Conservation (phyloP, 2,329 filamentous ascomycete species). For the Alternaria consortialis region DNA sequence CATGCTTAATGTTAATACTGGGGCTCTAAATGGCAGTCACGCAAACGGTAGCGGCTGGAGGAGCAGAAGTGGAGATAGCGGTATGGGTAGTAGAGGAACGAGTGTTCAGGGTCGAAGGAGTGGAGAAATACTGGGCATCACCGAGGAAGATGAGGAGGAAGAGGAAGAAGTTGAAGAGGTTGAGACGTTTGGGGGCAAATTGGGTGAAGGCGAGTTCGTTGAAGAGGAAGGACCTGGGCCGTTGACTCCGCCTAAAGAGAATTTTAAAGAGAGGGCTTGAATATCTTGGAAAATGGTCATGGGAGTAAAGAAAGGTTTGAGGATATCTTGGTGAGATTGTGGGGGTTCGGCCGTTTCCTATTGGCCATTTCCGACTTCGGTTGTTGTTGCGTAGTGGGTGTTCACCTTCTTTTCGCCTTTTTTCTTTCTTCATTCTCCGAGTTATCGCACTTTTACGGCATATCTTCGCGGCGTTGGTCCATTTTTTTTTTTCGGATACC, state of each 20-base stretch:
- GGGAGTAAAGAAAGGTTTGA: not conserved
- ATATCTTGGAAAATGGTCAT: not conserved
- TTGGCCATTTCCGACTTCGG: not conserved
- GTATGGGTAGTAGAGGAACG: constrained; percentile 50
- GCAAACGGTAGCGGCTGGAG: constrained; percentile 3
- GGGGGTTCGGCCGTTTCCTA: not conserved
- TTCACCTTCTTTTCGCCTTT: not conserved
- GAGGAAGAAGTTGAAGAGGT: constrained; percentile 64
- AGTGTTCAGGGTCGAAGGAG: constrained; percentile 74
- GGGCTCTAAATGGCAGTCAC: not conserved
- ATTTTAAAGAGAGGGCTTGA: constrained; percentile 5
- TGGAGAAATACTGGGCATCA: constrained; percentile 74
- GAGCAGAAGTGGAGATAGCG: constrained; percentile 18
- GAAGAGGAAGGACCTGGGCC: constrained; percentile 28
- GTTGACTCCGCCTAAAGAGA: constrained; percentile 16
- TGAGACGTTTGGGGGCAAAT: constrained; percentile 65
- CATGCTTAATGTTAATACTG: constrained; percentile 62
- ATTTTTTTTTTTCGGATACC: not conserved
- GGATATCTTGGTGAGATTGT: not conserved
- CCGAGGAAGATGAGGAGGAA: constrained; percentile 54
- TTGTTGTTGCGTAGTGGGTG: not conserved
- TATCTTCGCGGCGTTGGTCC: constrained; percentile 2
- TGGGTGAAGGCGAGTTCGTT: constrained; percentile 45
- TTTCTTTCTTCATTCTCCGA: not conserved
- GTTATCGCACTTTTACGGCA: constrained; percentile 2